Evolutionary conservation across 495 filamentous ascomycete species (phyloP).

Genomic region (Durotheca rogersii): DNA sequence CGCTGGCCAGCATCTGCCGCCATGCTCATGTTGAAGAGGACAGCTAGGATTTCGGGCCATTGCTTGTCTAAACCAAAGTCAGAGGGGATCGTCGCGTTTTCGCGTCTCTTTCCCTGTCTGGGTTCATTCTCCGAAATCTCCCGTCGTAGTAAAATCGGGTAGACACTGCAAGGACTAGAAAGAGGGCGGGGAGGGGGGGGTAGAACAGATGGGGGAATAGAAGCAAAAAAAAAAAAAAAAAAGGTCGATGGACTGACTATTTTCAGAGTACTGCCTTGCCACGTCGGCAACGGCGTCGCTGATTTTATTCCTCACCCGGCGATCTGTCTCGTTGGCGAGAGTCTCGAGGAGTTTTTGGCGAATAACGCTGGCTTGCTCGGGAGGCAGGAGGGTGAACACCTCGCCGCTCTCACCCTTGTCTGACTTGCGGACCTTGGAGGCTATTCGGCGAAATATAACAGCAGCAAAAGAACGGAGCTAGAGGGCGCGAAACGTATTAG

Average conservation of each 20-base stretch:
- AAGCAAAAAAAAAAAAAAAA: neutral
- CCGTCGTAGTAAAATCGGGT: neutral
- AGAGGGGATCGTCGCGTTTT: slow-evolving; percentile 13
- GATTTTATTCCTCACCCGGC: slow-evolving; percentile 85
- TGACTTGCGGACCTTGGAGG: slow-evolving; percentile 80
- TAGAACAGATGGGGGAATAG: neutral
- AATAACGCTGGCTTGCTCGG: slow-evolving; percentile 73
- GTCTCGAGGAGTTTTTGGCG: slow-evolving; percentile 77
- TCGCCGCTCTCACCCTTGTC: slow-evolving; percentile 71
- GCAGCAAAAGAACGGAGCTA: slow-evolving; percentile 75
- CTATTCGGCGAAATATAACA: slow-evolving; percentile 91
- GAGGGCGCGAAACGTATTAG: slow-evolving; percentile 10
- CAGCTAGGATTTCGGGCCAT: slow-evolving; percentile 87
- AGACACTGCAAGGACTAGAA: neutral
- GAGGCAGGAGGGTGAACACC: slow-evolving; percentile 72
- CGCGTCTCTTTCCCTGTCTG: neutral
- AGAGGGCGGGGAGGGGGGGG: neutral
- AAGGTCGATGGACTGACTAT: slow-evolving; percentile 58
- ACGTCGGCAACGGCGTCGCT: slow-evolving; percentile 95
- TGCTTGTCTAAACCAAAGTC: slow-evolving; percentile 60
- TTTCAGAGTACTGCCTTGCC: slow-evolving; percentile 90
- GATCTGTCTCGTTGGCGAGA: slow-evolving; percentile 66
- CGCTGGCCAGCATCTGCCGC: slow-evolving; percentile 76
- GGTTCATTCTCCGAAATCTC: neutral
- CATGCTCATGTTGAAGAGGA: slow-evolving; percentile 85